These are phyloP conservation scores for Pulveroboletus sp. DNA, from an alignment of 1,284 basidiomycete genomes.

Conservation along the genomic window DNA sequence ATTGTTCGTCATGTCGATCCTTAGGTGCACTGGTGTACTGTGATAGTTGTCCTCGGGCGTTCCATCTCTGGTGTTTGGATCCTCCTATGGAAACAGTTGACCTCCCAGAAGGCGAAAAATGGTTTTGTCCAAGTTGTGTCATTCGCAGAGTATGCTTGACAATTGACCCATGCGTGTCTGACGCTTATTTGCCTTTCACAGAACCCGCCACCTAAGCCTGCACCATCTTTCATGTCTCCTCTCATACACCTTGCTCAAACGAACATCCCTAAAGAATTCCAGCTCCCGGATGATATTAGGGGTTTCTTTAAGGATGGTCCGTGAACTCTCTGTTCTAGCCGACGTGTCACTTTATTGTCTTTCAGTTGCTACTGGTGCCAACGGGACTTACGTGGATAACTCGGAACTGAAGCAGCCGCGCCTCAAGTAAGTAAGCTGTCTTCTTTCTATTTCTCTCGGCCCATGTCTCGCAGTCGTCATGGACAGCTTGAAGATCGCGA, in stretches of 20 bases:
- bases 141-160: constrained; percentile 59
- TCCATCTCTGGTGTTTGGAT: constrained; percentile 95
- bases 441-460: constrained; percentile 12
- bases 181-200: constrained; percentile 36
- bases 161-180: constrained; percentile 6
- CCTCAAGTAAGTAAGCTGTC: constrained; percentile 56
- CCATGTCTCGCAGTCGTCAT: constrained; percentile 63
- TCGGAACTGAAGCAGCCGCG: constrained; percentile 77
- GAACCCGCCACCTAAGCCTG: constrained; percentile 63
- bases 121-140: constrained; percentile 88
- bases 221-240: constrained; percentile 63
- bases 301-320: constrained; percentile 84
- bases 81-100: constrained; percentile 91
- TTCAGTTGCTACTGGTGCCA: constrained; percentile 70
- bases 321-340: constrained; percentile 30
- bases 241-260: constrained; percentile 67
- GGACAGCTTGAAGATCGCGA: constrained; percentile 92
- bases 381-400: constrained; percentile 77
- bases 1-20: constrained; percentile 88
- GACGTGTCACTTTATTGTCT: constrained; percentile 16
- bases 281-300: constrained; percentile 87
- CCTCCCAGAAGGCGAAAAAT: constrained; percentile 81
- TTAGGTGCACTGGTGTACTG: constrained; percentile 87
- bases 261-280: constrained; percentile 79
- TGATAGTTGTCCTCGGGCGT: constrained; percentile 94